phyloP scores from a whole-genome alignment of 306 rosid genomes.

The Lathyrus aphaca region DNA sequence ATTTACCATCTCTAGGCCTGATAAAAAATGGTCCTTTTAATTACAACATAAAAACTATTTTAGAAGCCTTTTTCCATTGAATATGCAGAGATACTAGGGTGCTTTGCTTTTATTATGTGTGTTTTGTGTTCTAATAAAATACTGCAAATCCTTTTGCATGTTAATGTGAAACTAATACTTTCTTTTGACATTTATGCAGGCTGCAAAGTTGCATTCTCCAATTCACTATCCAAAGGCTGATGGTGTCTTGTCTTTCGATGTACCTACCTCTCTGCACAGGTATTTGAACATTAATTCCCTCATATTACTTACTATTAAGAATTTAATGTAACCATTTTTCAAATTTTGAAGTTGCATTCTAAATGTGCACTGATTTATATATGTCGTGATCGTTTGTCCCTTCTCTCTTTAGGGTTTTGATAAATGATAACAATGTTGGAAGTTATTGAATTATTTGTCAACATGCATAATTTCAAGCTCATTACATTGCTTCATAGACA shows the following conservation, averaged over 20 bases:
- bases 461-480: conserved; percentile 29
- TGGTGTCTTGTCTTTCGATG: conserved; percentile 80
- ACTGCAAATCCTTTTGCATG: conserved; percentile 6
- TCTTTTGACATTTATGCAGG: conserved; percentile 54
- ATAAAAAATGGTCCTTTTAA: neutral
- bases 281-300: conserved; percentile 38
- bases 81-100: conserved; percentile 13
- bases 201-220: conserved; percentile 62
- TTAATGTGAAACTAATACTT: neutral
- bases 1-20: neutral
- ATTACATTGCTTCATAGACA: conserved; percentile 30
- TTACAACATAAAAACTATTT: conserved; percentile 5
- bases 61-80: conserved; percentile 10
- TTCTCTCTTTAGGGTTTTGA: conserved; percentile 8
- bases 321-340: conserved; percentile 18
- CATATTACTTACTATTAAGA: conserved; percentile 34
- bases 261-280: conserved; percentile 95
- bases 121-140: conserved; percentile 8
- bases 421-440: neutral
- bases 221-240: conserved; percentile 90
- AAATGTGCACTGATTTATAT: conserved; percentile 6
- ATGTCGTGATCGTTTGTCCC: neutral
- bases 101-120: conserved; percentile 14
- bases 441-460: conserved; percentile 4
- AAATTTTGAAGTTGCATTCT: neutral